Percentiles rank a stretch among this genome's conserved stretches.
Conservation (phyloP, 768 basidiomycete genomes). For the Boletellus ananiceps region DNA sequence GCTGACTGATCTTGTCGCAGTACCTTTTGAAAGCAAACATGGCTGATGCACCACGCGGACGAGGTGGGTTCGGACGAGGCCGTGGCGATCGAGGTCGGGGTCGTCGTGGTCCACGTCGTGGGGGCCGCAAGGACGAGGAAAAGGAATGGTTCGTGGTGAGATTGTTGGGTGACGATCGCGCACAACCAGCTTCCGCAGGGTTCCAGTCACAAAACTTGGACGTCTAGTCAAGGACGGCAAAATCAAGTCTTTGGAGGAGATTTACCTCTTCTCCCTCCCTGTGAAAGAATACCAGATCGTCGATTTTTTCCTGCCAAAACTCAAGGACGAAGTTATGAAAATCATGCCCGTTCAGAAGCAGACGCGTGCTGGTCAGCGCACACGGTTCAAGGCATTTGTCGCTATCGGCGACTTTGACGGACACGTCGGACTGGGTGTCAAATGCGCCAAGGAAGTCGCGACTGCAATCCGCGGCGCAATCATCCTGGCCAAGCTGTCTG, state of each 20-base stretch:
- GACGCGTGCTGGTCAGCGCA: conserved; percentile 98
- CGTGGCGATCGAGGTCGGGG: conserved; percentile 65
- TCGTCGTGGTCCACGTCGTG: conserved; percentile 82
- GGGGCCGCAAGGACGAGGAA: conserved; percentile 98
- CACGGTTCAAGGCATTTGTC: conserved; percentile 99
- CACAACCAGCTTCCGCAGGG: conserved; percentile 46
- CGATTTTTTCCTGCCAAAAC: conserved; percentile 97
- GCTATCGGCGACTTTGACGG: conserved; percentile 99
- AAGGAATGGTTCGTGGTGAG: conserved; percentile 86
- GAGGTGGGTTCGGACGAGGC: conserved; percentile 88
- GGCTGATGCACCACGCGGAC: conserved; percentile 91
- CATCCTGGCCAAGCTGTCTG: conserved; percentile 96
- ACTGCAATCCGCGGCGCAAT: conserved; percentile 99
- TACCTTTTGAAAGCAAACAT: conserved; percentile 38
- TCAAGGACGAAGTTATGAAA: conserved; percentile 99
- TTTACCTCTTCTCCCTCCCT: conserved; percentile 99
- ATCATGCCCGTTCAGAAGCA: conserved; percentile 99
- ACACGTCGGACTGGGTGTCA: conserved; percentile 98
- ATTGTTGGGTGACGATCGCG: conserved; percentile 1
- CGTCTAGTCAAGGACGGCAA: conserved; percentile 99
- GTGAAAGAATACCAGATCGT: conserved; percentile 99
- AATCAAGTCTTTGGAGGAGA: conserved; percentile 99
- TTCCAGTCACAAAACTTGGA: conserved; percentile 97
- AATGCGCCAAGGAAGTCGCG: conserved; percentile 99
- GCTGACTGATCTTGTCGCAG: conserved; percentile 27